Evolutionary conservation across 2,329 filamentous ascomycete genomes (phyloP).

Genomic region (Hortaea sp.): DNA sequence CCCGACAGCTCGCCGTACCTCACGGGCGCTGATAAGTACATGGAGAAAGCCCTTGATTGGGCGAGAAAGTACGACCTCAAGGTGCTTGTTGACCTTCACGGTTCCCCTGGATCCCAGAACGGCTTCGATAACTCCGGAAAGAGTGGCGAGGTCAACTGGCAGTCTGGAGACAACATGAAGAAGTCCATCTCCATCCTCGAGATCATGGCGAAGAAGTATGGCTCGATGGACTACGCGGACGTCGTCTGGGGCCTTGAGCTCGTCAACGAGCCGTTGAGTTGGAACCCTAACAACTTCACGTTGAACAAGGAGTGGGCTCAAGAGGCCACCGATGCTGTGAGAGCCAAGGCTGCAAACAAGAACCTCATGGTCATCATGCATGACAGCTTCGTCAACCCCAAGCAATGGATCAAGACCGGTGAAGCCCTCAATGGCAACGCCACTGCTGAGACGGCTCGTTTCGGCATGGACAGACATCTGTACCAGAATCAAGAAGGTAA

Average conservation of each 20-base stretch:
- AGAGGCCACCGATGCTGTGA: constrained; percentile 26
- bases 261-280: constrained; percentile 35
- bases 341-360: constrained; percentile 21
- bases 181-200: constrained; percentile 29
- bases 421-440: constrained; percentile 17
- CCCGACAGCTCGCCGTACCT: constrained; percentile 34
- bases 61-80: constrained; percentile 34
- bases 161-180: constrained; percentile 21
- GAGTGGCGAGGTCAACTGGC: constrained; percentile 18
- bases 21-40: constrained; percentile 35
- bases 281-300: constrained; percentile 25
- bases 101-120: constrained; percentile 41
- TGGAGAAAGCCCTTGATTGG: constrained; percentile 41
- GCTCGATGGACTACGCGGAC: constrained; percentile 27
- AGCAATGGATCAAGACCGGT: constrained; percentile 22
- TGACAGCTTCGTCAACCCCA: constrained; percentile 27
- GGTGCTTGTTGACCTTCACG: constrained; percentile 44
- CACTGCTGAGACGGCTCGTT: constrained; percentile 19
- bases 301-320: constrained; percentile 27
- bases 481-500: constrained; percentile 32
- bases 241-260: constrained; percentile 35
- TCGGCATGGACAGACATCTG: constrained; percentile 35
- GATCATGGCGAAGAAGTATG: constrained; percentile 32
- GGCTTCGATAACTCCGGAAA: constrained; percentile 33
- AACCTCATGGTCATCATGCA: constrained; percentile 31